Conservation (phyloP, 345 rosid species). For the Linum tenue region DNA sequence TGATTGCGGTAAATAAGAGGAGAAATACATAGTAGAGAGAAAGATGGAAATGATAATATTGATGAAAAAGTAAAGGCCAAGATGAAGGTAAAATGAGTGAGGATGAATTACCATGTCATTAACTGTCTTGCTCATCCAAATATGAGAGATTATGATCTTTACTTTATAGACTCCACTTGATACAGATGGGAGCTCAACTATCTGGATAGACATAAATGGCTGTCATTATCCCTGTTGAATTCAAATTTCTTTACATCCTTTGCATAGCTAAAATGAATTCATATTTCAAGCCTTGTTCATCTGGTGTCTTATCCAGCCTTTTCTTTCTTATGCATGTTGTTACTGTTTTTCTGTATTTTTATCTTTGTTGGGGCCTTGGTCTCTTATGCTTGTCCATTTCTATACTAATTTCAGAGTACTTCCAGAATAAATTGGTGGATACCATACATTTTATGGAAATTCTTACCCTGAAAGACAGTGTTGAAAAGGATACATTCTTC, state of each 20-base stretch:
- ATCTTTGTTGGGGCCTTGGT: background rate
- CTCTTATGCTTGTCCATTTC: background rate
- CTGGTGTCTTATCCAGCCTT: background rate
- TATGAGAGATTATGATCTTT: too few relatives aligned
- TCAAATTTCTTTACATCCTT: too few relatives aligned
- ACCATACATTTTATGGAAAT: slow-evolving; percentile 99
- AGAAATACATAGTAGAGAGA: too few relatives aligned
- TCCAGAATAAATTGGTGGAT: slow-evolving; percentile 98
- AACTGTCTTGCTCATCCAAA: too few relatives aligned
- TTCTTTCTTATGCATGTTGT: too few relatives aligned
- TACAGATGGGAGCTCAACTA: too few relatives aligned
- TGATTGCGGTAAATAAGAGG: too few relatives aligned
- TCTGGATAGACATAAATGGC: background rate
- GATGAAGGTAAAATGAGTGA: too few relatives aligned
- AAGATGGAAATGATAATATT: too few relatives aligned
- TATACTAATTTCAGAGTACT: slow-evolving; percentile 65
- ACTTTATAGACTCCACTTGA: too few relatives aligned
- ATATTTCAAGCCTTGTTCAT: background rate
- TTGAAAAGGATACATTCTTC: slow-evolving; percentile 92
- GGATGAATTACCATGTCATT: too few relatives aligned
- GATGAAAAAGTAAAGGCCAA: too few relatives aligned
- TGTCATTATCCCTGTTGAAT: background rate
- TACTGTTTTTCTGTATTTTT: background rate
- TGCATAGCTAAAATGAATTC: background rate
- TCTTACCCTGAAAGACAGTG: slow-evolving; percentile 86